Conservation (phyloP, 495 filamentous ascomycete genomes). For the Talaromyces thailandensis region DNA sequence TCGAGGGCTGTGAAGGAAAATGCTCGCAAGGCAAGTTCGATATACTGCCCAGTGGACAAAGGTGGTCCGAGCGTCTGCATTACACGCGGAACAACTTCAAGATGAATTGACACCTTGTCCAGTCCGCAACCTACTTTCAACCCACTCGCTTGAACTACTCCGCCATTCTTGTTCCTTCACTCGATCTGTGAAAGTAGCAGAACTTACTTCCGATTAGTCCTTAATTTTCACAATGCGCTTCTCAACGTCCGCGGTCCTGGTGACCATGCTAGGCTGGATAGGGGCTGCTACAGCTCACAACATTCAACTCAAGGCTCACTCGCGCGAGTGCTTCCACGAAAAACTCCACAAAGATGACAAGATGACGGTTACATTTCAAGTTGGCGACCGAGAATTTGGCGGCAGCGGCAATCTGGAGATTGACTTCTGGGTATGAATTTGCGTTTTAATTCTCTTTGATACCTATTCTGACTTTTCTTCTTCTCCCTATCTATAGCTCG, state of each 20-base stretch:
- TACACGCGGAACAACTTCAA: not conserved
- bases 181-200: not conserved
- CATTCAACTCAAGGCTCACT: slow-evolving; percentile 86
- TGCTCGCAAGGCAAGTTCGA: not conserved
- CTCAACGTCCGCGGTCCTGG: slow-evolving; percentile 40
- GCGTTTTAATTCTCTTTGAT: not conserved
- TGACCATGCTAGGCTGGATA: slow-evolving; percentile 59
- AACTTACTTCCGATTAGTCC: not conserved
- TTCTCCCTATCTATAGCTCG: slow-evolving; percentile 46
- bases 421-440: slow-evolving; percentile 83
- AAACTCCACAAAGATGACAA: slow-evolving; percentile 82
- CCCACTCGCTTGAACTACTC: not conserved
- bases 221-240: slow-evolving; percentile 39
- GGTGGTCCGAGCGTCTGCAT: slow-evolving; percentile 32
- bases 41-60: not conserved
- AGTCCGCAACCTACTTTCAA: not conserved
- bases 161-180: not conserved
- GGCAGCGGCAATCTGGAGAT: slow-evolving; percentile 90
- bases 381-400: slow-evolving; percentile 93
- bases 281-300: slow-evolving; percentile 69
- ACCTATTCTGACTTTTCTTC: not conserved
- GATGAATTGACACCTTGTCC: slow-evolving; percentile 5
- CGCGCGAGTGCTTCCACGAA: slow-evolving; percentile 97
- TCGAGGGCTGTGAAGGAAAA: not conserved
- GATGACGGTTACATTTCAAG: slow-evolving; percentile 98